These are phyloP conservation scores for Croton laevigatus DNA, from an alignment of 441 rosid species.

Conservation along the genomic window DNA sequence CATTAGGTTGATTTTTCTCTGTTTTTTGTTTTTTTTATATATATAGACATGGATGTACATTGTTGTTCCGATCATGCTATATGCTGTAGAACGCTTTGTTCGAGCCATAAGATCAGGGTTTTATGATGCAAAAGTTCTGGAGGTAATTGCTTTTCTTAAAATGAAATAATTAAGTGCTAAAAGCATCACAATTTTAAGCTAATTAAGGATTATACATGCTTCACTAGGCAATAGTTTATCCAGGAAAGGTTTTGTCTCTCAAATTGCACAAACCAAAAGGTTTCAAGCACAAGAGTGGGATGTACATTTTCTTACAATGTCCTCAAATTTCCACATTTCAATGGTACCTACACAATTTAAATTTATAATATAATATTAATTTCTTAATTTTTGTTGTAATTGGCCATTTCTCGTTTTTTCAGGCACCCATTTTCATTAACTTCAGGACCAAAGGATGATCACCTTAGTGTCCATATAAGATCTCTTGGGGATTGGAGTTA, in stretches of 20 bases:
- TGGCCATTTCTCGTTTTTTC: background rate
- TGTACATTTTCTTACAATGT: conserved; percentile 47
- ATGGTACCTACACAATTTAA: conserved; percentile 30
- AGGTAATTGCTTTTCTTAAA: conserved; percentile 24
- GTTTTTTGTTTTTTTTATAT: background rate
- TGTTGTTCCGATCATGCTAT: conserved; percentile 42
- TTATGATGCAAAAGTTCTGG: conserved; percentile 29
- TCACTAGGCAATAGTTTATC: conserved; percentile 36
- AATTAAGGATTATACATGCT: background rate
- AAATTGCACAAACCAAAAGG: conserved; percentile 41
- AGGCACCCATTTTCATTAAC: conserved; percentile 71
- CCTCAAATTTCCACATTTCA: conserved; percentile 53
- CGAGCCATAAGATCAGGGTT: conserved; percentile 39
- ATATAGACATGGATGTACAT: conserved; percentile 57
- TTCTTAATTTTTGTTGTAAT: too few relatives aligned
- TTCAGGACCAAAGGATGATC: conserved; percentile 44
- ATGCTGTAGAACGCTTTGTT: conserved; percentile 42
- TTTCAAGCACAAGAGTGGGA: conserved; percentile 48
- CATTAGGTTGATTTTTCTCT: too few relatives aligned
- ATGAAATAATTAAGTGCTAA: too few relatives aligned
- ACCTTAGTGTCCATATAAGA: conserved; percentile 48
- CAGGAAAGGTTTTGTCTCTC: conserved; percentile 47
- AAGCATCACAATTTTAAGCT: background rate
- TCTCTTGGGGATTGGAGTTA: conserved; percentile 58
- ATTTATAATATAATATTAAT: background rate